Evolutionary conservation across 192 early-diverging fungal genomes (phyloP), one percentile per base, ranked within the genome.

Genomic region (Linnemannia hyalina): DNA sequence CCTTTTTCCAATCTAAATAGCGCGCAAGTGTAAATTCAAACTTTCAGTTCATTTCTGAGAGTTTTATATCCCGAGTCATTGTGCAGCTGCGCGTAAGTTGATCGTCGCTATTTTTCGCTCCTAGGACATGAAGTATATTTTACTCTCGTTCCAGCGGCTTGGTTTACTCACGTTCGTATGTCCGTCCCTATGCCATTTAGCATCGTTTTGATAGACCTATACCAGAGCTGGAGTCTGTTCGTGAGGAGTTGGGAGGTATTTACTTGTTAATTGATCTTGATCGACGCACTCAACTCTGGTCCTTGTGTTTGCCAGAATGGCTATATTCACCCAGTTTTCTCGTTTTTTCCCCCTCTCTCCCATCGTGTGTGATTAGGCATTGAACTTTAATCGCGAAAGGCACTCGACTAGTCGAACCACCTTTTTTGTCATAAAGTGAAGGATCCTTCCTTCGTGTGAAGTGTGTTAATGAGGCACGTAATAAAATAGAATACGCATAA

Each of bases 141-240:
- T 92, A 81, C 82, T 88, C 68, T 87, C 4, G 82, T 13, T 80
- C 81, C 29, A 90, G 89, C 6, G 9, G 10, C 18, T 0, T 22
- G 20, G 20, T 52, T 52, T 52, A 52, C 49, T 52, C 18, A n/a
- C 77, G 90, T 26, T 78, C 89, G 44, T 90, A 92, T 79, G 88
- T 89, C 46, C 77, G 74, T 15, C 94, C 92, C 80, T 82, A 46
- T 23, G 23, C 29, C n/a, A 22, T 88, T 41, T 82, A 94, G 93
- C 87, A 90, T 60, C 91, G 93, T 36, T 97, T 97, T 89, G 94
- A 97, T 70, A 86, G 96, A 70, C 90, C 94, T 41, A 97, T 97
- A 85, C 95, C 95, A 38, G 96, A 97, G 78, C 81, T 97, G n/a
- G 95, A 96, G 68, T 81, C 83, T 22, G 76, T 92, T 57, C 82